A percentile compares a stretch with the other conserved stretches of the same genome.
These are phyloP conservation scores for Camellia granthamiana DNA, from an alignment of 148 eudicot genomes.

Conservation along the genomic window DNA sequence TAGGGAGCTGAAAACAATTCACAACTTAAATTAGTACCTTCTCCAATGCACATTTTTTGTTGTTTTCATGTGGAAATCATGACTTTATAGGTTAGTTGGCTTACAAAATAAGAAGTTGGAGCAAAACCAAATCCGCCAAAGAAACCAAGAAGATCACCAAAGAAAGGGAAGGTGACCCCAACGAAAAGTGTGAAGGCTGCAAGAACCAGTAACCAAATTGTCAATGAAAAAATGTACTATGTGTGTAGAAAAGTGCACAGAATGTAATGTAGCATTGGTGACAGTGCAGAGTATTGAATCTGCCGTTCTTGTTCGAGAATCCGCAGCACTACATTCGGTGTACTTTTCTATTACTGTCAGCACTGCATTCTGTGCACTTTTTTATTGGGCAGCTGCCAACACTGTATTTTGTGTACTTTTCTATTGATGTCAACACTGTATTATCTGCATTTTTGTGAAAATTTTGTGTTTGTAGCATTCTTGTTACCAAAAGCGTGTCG, in stretches of 20 bases:
- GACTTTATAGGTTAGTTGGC: slow-evolving; percentile 10
- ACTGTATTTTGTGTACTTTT: too few relatives aligned
- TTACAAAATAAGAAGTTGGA: slow-evolving; percentile 85
- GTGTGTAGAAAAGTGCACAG: slow-evolving; percentile 26
- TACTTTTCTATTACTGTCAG: too few relatives aligned
- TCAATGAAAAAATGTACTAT: neutral
- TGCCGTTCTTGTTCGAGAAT: too few relatives aligned
- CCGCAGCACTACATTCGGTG: too few relatives aligned
- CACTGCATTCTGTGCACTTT: too few relatives aligned
- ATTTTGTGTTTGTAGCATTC: too few relatives aligned
- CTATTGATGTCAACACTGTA: too few relatives aligned
- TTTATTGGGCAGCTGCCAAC: too few relatives aligned
- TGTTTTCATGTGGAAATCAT: neutral
- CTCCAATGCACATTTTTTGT: too few relatives aligned
- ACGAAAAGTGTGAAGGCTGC: slow-evolving; percentile 76
- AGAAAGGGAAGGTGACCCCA: slow-evolving; percentile 91
- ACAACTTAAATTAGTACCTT: neutral
- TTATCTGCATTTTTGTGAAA: too few relatives aligned
- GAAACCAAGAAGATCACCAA: slow-evolving; percentile 94
- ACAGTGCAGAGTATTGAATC: slow-evolving; percentile 37
- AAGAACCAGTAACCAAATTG: neutral
- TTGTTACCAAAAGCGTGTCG: neutral
- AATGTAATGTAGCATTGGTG: slow-evolving; percentile 68
- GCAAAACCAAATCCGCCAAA: slow-evolving; percentile 98
- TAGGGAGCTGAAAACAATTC: slow-evolving; percentile 61